These are phyloP conservation scores for Cucumis hystrix DNA, from an alignment of 306 rosid species.

Conservation along the genomic window DNA sequence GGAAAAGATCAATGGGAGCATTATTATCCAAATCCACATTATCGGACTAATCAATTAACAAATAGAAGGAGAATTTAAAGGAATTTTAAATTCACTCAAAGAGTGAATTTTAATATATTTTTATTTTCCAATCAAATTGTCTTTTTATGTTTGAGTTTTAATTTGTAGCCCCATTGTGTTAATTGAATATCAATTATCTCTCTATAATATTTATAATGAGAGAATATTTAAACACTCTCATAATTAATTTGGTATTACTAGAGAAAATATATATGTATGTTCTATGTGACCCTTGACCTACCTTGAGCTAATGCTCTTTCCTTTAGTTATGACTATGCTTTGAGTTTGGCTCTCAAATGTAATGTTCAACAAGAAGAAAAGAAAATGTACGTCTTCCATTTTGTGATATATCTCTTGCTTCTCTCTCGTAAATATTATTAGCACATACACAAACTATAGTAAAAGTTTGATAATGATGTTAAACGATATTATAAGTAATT, in stretches of 20 bases:
- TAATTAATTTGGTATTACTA: not conserved
- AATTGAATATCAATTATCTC: not conserved
- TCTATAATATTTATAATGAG: conserved; percentile 30
- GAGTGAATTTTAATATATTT: not conserved
- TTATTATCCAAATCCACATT: not conserved
- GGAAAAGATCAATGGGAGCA: conserved; percentile 24
- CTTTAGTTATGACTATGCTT: not conserved
- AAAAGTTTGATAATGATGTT: too few species aligned
- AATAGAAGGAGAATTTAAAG: not conserved
- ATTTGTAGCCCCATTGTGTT: not conserved
- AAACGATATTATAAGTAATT: too few species aligned
- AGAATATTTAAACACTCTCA: conserved; percentile 6
- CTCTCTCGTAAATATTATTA: too few species aligned
- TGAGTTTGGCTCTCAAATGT: not conserved
- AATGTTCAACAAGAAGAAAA: too few species aligned
- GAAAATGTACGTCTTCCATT: not conserved
- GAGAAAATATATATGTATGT: too few species aligned
- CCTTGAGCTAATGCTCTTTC: too few species aligned
- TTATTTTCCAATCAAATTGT: not conserved
- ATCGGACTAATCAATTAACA: not conserved
- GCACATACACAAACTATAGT: not conserved
- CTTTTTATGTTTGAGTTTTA: not conserved
- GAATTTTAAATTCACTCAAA: not conserved
- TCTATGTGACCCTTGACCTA: too few species aligned
- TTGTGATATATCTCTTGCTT: not conserved